Evolutionary conservation across 768 basidiomycete species (phyloP).

Genomic region (Psilocybe azurescens): DNA sequence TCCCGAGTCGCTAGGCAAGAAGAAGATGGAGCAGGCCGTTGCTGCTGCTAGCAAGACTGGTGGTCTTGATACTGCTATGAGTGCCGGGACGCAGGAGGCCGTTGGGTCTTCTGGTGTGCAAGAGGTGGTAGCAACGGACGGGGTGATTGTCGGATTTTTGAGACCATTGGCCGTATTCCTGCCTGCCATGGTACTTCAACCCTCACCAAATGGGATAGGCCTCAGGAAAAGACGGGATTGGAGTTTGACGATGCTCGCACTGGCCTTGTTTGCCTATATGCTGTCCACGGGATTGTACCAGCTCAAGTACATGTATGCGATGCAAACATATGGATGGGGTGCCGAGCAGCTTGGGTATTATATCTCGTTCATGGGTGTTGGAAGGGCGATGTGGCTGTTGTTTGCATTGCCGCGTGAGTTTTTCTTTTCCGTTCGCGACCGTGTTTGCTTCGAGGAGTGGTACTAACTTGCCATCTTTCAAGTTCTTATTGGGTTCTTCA

Average conservation of each 20-base stretch:
- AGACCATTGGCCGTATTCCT: constrained; percentile 76
- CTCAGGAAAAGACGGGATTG: constrained; percentile 65
- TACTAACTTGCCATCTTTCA: not conserved
- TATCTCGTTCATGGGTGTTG: constrained; percentile 68
- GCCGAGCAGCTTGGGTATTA: constrained; percentile 79
- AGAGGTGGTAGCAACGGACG: constrained; percentile 11
- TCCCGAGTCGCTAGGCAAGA: constrained; percentile 60
- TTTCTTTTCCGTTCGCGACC: not conserved
- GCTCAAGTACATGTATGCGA: constrained; percentile 83
- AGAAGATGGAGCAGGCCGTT: constrained; percentile 38
- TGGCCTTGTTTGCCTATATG: constrained; percentile 63
- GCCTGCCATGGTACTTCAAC: constrained; percentile 55
- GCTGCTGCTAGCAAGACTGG: constrained; percentile 31
- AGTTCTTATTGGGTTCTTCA: constrained; percentile 71
- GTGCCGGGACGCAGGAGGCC: constrained; percentile 20
- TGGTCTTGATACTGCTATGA: constrained; percentile 4
- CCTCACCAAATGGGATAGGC: constrained; percentile 34
- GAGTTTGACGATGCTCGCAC: constrained; percentile 77
- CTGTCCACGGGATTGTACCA: constrained; percentile 82
- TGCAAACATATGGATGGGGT: constrained; percentile 73
- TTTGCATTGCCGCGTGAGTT: constrained; percentile 46
- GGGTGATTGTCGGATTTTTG: constrained; percentile 44
- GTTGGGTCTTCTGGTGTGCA: not conserved
- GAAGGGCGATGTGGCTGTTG: constrained; percentile 66
- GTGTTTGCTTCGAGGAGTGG: not conserved